Evolutionary conservation across 1,284 basidiomycete species (phyloP).

Genomic region (Ustilago cynodontis): DNA sequence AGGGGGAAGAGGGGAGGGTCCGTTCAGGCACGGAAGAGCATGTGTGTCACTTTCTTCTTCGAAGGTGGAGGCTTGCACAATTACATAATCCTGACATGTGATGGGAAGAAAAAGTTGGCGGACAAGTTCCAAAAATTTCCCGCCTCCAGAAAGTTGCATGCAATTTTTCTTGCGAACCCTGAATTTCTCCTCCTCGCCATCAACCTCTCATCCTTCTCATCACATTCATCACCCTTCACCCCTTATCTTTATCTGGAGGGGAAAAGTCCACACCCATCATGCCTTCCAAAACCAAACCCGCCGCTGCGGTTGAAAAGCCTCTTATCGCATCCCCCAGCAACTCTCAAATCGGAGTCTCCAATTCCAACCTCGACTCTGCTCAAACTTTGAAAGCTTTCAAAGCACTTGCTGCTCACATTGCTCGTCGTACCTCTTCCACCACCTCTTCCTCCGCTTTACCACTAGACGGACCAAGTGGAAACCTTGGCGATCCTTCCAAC

Average conservation of each 20-base stretch:
- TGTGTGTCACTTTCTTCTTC: conserved; percentile 13
- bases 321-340: conserved; percentile 24
- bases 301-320: conserved; percentile 20
- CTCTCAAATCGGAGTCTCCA: conserved; percentile 28
- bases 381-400: conserved; percentile 64
- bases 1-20: neutral
- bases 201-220: neutral
- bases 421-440: conserved; percentile 11
- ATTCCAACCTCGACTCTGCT: conserved; percentile 45
- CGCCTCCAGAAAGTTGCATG: neutral
- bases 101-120: no score
- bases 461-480: conserved; percentile 49
- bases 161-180: conserved; percentile 8
- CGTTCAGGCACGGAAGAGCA: neutral
- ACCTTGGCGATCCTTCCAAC: conserved; percentile 51
- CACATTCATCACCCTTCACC: neutral
- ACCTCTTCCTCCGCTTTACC: conserved; percentile 40
- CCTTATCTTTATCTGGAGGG: neutral
- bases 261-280: conserved; percentile 1
- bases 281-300: conserved; percentile 23
- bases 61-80: conserved; percentile 18
- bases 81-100: conserved; percentile 26
- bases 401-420: conserved; percentile 58
- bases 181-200: neutral
- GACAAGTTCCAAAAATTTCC: neutral